Base-by-base conservation (phyloP, 2,329 filamentous ascomycete genomes). In the Apiospora aurea region DNA sequence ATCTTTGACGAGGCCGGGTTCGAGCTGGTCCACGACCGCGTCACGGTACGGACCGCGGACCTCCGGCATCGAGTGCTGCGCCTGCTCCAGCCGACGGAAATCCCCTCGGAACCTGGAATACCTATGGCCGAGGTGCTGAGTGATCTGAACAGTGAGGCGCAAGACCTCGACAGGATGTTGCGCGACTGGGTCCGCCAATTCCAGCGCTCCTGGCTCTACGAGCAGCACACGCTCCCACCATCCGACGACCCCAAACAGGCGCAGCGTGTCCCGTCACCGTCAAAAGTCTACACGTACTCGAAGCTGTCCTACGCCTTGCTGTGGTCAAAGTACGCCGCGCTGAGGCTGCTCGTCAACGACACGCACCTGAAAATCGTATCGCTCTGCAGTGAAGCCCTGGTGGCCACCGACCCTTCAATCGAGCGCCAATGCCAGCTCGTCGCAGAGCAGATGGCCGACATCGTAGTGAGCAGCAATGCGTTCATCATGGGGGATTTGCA, bases 21-120 rank as follows among this genome's bases (percentile, higher is more conserved):
- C n/a, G 79, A 79, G 49, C 73, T 79, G 49, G 75, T 76, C 21
- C 80, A 78, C 72, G 79, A 81, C 72, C 61, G 73, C 41, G 76
- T 81, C 18, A 14, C 76, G 29, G 73, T 78, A 7, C 73, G 73
- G 69, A 73, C 77, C 18, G 72, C 74, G 18, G 75, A 74, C 51
- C 69, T 79, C 13, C 77, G 73, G 51, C 71, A 73, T 26, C 68
- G 11, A 41, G 34, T 64, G 18, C n/a, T 29, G 34, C 57, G 57
- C 34, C 21, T 64, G 10, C 18, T 64, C 29, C 2, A 21, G 14
- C 57, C 21, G 18, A 64, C 18, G 34, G 4, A 41, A 7, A 11
- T 2, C n/a, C 10, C 7, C 38, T 43, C 41, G 16, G 18, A 41
- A 2, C 6, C 21, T 13, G 18, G 29, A 14, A 4, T 24, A 21